Conservation (phyloP, 1,139 yeast species). For the Suhomyces wounanorum region DNA sequence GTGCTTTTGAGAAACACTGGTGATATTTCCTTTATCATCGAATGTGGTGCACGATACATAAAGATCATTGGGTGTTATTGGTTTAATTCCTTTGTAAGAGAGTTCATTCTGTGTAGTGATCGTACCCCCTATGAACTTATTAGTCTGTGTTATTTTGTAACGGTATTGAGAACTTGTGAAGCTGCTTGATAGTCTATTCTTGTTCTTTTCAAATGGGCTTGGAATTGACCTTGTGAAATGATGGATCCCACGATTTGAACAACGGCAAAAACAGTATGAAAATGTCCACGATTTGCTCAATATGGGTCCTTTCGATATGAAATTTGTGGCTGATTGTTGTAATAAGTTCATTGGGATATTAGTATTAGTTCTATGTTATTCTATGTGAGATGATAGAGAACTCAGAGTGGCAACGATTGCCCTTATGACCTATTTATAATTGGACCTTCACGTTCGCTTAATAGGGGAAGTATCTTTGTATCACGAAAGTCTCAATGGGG, state of each 20-base stretch:
- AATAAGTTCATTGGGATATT: neutral
- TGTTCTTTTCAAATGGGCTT: neutral
- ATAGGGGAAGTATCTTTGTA: neutral
- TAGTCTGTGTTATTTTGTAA: neutral
- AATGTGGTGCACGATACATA: constrained; percentile 72
- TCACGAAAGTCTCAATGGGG: neutral
- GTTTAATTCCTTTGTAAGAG: constrained; percentile 35
- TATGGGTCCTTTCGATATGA: neutral
- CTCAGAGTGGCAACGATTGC: constrained; percentile 1
- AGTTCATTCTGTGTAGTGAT: neutral
- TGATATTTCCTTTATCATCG: constrained; percentile 69
- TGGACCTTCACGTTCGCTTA: neutral
- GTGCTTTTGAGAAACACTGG: constrained; percentile 73
- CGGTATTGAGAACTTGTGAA: neutral
- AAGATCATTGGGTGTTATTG: constrained; percentile 59
- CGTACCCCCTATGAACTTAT: neutral
- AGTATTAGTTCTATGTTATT: neutral
- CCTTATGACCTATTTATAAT: neutral
- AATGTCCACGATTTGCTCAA: neutral
- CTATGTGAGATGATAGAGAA: neutral
- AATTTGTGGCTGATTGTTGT: neutral
- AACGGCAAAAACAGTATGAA: neutral
- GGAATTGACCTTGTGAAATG: neutral
- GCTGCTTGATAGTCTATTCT: neutral
- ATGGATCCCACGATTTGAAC: neutral